A percentile compares a stretch with the other conserved stretches of the same genome.
Evolutionary conservation across 257 asterid species (phyloP).

Genomic region (Eucommia ulmoides): DNA sequence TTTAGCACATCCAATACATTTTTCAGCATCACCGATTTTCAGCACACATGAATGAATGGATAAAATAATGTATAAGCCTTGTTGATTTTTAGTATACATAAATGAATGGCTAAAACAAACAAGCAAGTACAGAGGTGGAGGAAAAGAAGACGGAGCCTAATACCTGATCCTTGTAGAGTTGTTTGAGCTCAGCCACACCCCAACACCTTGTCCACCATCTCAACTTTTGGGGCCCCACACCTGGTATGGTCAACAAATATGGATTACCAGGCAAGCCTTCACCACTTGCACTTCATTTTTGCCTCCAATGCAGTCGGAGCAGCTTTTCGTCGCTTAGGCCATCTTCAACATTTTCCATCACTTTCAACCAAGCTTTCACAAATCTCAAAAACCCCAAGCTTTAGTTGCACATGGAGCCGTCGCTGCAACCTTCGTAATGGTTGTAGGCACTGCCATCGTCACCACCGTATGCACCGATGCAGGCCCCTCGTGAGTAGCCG

Average conservation of each 20-base stretch:
- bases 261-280: constrained; percentile 25
- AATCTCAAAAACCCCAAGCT: constrained; percentile 5
- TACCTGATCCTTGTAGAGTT: constrained; percentile 79
- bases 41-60: too few species aligned
- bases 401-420: too few species aligned
- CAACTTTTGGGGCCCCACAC: constrained; percentile 86
- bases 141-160: not conserved
- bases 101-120: too few species aligned
- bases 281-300: constrained; percentile 24
- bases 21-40: too few species aligned
- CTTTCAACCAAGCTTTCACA: not conserved
- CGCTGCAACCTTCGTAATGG: too few species aligned
- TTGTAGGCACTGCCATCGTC: too few species aligned
- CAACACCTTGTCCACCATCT: constrained; percentile 77
- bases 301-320: constrained; percentile 41
- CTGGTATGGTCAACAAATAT: constrained; percentile 73
- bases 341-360: constrained; percentile 15
- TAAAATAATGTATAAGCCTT: too few species aligned
- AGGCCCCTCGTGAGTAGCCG: too few species aligned
- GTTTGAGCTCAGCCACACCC: constrained; percentile 78
- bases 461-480: too few species aligned
- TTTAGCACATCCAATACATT: too few species aligned
- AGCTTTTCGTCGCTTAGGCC: constrained; percentile 12
- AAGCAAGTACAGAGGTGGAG: too few species aligned
- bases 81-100: too few species aligned